A percentile compares a stretch with the other conserved stretches of the same genome.
These are phyloP conservation scores for Draba incana DNA, from an alignment of 345 rosid genomes.

Conservation along the genomic window DNA sequence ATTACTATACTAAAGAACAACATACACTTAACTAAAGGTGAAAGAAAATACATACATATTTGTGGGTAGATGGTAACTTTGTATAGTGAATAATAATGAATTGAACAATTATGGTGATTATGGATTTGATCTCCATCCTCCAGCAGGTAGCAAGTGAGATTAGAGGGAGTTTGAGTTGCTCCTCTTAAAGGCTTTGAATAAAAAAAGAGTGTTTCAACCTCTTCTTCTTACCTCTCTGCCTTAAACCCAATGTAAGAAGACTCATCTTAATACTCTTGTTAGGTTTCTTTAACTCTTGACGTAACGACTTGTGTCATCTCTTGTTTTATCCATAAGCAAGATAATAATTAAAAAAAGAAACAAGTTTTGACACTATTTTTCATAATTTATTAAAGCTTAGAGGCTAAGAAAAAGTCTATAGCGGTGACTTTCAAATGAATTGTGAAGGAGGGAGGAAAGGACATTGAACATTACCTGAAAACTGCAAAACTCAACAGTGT, in stretches of 20 bases:
- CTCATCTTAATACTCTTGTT: constrained; percentile 4
- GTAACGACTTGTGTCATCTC: constrained; percentile 12
- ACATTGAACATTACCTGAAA: constrained; percentile 28
- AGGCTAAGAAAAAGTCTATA: constrained; percentile 18
- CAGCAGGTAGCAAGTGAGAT: constrained; percentile 38
- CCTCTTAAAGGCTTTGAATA: constrained; percentile 25
- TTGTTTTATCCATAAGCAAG: constrained; percentile 8
- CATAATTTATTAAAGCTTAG: background rate
- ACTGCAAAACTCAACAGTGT: constrained; percentile 5
- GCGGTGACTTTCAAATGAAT: constrained; percentile 5
- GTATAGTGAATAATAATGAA: background rate
- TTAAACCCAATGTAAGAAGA: constrained; percentile 37
- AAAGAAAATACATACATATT: constrained; percentile 25
- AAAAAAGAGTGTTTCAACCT: constrained; percentile 6
- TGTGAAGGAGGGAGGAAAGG: background rate
- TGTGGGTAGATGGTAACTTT: background rate
- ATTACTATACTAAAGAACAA: constrained; percentile 22
- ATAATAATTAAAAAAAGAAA: background rate
- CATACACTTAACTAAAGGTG: constrained; percentile 17
- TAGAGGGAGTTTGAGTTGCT: constrained; percentile 28
- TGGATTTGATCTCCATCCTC: constrained; percentile 28
- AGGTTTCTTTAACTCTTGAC: constrained; percentile 27
- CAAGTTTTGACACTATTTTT: constrained; percentile 5
- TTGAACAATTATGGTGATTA: constrained; percentile 5
- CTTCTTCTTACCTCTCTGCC: constrained; percentile 23